Percentiles rank a stretch among this genome's conserved stretches.
These are phyloP conservation scores for Dipodascopsis tothii DNA, from an alignment of 805 yeast species.

Conservation along the genomic window DNA sequence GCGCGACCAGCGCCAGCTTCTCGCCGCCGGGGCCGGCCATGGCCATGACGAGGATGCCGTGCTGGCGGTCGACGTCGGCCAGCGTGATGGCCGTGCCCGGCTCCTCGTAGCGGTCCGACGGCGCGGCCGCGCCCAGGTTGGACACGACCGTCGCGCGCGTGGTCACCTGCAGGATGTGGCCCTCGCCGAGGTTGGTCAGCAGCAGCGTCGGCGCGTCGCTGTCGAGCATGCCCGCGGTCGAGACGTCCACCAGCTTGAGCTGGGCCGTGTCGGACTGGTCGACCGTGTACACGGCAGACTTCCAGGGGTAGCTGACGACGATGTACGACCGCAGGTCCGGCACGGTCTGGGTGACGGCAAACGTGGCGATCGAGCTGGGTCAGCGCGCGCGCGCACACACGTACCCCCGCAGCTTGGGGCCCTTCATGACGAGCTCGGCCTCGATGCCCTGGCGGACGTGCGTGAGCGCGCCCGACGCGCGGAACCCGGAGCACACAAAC, in stretches of 20 bases:
- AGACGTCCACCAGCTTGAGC: background rate
- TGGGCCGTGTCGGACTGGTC: background rate
- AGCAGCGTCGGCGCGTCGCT: background rate
- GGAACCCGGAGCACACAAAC: slow-evolving; percentile 11
- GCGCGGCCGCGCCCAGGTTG: background rate
- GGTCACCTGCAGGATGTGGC: background rate
- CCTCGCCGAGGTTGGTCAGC: background rate
- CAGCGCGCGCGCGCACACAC: background rate
- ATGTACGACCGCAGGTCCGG: slow-evolving; percentile 1
- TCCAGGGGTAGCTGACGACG: slow-evolving; percentile 6
- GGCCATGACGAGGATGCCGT: too few relatives aligned
- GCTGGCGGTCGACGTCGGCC: too few relatives aligned
- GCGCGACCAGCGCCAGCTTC: too few relatives aligned
- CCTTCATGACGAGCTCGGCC: slow-evolving; percentile 3
- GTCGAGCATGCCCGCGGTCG: background rate
- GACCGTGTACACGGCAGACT: background rate
- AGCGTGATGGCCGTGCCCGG: too few relatives aligned
- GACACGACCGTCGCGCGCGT: background rate
- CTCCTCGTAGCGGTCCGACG: too few relatives aligned
- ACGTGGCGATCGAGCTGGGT: slow-evolving; percentile 4
- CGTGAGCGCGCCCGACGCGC: slow-evolving; percentile 6
- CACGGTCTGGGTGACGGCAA: slow-evolving; percentile 5
- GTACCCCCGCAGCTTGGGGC: slow-evolving; percentile 9
- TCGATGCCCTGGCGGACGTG: slow-evolving; percentile 13
- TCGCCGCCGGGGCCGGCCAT: too few relatives aligned